These are phyloP conservation scores for Claviceps paspali DNA, from an alignment of 2,329 filamentous ascomycete genomes.

Conservation along the genomic window DNA sequence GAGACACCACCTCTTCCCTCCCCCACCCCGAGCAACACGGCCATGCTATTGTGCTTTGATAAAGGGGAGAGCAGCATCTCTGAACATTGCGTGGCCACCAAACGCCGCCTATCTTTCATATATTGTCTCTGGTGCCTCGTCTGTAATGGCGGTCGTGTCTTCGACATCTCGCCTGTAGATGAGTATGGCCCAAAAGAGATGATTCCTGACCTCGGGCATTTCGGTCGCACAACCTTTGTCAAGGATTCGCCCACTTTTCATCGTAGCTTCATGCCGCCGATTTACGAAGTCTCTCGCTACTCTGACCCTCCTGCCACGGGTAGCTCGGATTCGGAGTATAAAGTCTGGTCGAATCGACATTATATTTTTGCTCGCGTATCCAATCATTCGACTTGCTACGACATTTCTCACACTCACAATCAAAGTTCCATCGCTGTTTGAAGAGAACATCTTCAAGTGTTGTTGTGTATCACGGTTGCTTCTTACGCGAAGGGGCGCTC, in stretches of 20 bases:
- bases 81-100: neutral
- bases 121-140: conserved; percentile 3
- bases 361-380: too few species aligned
- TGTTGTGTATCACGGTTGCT: too few species aligned
- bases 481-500: too few species aligned
- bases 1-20: conserved; percentile 7
- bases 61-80: conserved; percentile 1
- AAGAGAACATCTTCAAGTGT: too few species aligned
- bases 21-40: conserved; percentile 3
- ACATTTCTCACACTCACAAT: too few species aligned
- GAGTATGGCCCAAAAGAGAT: conserved; percentile 19
- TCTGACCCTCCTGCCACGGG: too few species aligned
- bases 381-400: too few species aligned
- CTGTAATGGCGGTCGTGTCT: conserved; percentile 2
- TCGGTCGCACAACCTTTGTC: conserved; percentile 17
- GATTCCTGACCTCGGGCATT: conserved; percentile 19
- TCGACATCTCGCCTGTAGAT: conserved; percentile 19
- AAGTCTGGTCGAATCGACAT: too few species aligned
- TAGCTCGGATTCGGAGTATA: too few species aligned
- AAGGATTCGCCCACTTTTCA: conserved; percentile 13
- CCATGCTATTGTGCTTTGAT: conserved; percentile 1
- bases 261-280: conserved; percentile 3
- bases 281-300: conserved; percentile 3
- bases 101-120: neutral
- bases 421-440: too few species aligned